Base-by-base conservation (phyloP, 2,329 filamentous ascomycete species). In the Pestalotiopsis sp. region DNA sequence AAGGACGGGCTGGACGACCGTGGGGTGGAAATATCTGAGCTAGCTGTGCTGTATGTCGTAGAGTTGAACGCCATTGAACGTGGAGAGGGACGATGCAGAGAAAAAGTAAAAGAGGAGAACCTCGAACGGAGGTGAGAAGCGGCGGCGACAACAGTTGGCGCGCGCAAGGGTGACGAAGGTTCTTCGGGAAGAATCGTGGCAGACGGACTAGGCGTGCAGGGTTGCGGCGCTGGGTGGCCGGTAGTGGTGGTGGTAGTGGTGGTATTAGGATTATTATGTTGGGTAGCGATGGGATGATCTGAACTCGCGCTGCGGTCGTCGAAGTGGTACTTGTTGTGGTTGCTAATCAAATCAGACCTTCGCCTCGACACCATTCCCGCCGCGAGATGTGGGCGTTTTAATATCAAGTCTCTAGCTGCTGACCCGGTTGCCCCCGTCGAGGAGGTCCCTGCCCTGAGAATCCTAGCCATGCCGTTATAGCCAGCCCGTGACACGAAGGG, bases 1-100 rank as follows among this genome's bases (percentile, higher is more conserved):
- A 83, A 80, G 31, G 84, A 84, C 62, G 86, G 85, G 69, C 86
- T 88, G 66, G 82, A 80, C 64, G 86, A 88, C 74, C 84, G 84
- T 78, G 87, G 86, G 68, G 86, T 87, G 76, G 84, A 84, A 76
- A 86, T 83, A 80, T 88, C 85, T 77, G 82, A 82, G 75, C 80
- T 83, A 74, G 81, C 80, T 74, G 82, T 82, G 73, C 81, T 86
- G 78, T 82, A 81, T 70, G 82, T 79, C 71, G 81, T 79, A 79
- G 12, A 64, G 65, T 76, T 78, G 69, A 82, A 83, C 78, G 82
- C 82, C 82, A 84, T 84, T 77, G 80, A 79, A 72, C 73, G 75
- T 59, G 72, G 71, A 68, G 71, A 70, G 66, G 71, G 71, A 67
- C 70, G 73, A 71, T 69, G 74, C 69, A 75, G 68, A 58, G 70